Percentiles rank a stretch among this genome's conserved stretches.
These are phyloP conservation scores for Echeveria elegans DNA, from an alignment of 164 flowering plant genomes.

Conservation along the genomic window DNA sequence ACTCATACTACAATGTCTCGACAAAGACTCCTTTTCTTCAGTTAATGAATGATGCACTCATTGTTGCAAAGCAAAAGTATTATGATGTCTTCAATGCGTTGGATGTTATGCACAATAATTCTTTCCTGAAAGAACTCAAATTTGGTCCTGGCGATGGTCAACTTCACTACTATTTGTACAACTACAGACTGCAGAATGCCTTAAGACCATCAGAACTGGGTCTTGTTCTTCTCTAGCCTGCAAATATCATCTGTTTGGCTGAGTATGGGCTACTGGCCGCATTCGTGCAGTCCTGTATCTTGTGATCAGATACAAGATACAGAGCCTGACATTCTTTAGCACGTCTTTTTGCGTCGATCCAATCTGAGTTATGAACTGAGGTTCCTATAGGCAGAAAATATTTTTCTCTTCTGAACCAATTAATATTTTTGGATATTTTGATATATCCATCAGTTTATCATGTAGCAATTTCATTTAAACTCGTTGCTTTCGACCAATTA, in stretches of 20 bases:
- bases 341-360: not conserved
- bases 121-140: constrained; percentile 10
- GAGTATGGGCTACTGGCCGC: not conserved
- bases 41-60: constrained; percentile 12
- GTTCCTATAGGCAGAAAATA: too few species aligned
- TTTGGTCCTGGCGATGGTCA: constrained; percentile 11
- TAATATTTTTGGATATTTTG: too few species aligned
- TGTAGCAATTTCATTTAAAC: too few species aligned
- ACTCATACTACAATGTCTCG: constrained; percentile 10
- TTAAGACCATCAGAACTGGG: constrained; percentile 13
- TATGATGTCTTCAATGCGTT: constrained; percentile 11
- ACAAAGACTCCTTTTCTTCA: constrained; percentile 11
- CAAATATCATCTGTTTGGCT: not conserved
- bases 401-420: too few species aligned
- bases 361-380: not conserved
- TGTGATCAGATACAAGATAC: not conserved
- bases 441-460: too few species aligned
- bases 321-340: not conserved
- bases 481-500: too few species aligned
- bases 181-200: constrained; percentile 6
- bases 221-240: constrained; percentile 9
- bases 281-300: not conserved
- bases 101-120: constrained; percentile 11
- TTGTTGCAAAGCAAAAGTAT: constrained; percentile 9
- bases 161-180: constrained; percentile 13